These are phyloP conservation scores for Neofusicoccum laricinum DNA, from an alignment of 2,329 filamentous ascomycete genomes.

Conservation along the genomic window DNA sequence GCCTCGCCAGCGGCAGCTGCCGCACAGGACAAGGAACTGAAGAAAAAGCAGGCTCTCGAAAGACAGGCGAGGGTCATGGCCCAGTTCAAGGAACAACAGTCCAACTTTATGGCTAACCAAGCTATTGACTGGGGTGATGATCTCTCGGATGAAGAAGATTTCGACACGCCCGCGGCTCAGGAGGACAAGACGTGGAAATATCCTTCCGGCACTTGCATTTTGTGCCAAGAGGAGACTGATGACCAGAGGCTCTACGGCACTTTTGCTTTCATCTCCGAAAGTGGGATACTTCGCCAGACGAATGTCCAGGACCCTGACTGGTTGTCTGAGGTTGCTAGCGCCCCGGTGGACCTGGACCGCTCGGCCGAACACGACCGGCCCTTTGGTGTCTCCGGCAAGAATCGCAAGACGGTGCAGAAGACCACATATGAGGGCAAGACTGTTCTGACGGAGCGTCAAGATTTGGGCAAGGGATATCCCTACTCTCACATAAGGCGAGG, in stretches of 20 bases:
- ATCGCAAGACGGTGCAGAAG: slow-evolving; percentile 73
- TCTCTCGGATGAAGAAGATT: slow-evolving; percentile 68
- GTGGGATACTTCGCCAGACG: slow-evolving; percentile 81
- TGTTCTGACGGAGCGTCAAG: slow-evolving; percentile 72
- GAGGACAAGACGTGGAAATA: slow-evolving; percentile 82
- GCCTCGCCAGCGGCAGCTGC: slow-evolving; percentile 70
- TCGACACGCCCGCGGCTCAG: slow-evolving; percentile 57
- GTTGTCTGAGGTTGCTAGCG: slow-evolving; percentile 76
- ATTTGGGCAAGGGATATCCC: slow-evolving; percentile 86
- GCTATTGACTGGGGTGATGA: slow-evolving; percentile 87
- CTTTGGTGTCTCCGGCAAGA: slow-evolving; percentile 87
- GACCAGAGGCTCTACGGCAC: slow-evolving; percentile 88
- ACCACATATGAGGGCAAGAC: slow-evolving; percentile 69
- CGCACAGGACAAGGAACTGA: slow-evolving; percentile 68
- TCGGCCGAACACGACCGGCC: slow-evolving; percentile 80
- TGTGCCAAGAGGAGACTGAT: slow-evolving; percentile 94
- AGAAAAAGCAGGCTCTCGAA: slow-evolving; percentile 86
- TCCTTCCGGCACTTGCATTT: slow-evolving; percentile 86
- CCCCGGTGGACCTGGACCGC: slow-evolving; percentile 77
- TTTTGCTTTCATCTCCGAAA: slow-evolving; percentile 85
- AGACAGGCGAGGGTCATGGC: slow-evolving; percentile 95
- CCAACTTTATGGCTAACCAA: slow-evolving; percentile 88
- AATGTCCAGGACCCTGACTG: slow-evolving; percentile 78
- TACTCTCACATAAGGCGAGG: slow-evolving; percentile 64
- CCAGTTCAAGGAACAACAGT: slow-evolving; percentile 96